These are phyloP conservation scores for Calonectria pteridis DNA, from an alignment of 2,329 filamentous ascomycete genomes.

Conservation along the genomic window DNA sequence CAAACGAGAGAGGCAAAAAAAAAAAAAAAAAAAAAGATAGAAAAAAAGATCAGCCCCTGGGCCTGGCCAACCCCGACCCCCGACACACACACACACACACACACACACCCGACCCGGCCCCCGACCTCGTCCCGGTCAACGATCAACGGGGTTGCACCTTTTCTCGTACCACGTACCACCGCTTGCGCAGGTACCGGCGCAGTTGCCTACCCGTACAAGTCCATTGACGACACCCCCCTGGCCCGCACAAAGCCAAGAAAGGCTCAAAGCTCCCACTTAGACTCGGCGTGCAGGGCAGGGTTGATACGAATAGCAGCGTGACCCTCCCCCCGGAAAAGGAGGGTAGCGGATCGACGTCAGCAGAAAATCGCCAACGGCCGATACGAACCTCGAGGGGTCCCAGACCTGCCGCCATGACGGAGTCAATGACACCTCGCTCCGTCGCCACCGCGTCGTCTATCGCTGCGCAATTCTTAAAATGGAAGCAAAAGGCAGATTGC, in stretches of 20 bases:
- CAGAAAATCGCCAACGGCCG: conserved; percentile 23
- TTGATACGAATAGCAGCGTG: conserved; percentile 27
- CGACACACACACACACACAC: background rate
- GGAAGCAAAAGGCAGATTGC: background rate
- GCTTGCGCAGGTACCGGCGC: conserved; percentile 43
- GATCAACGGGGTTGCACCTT: conserved; percentile 24
- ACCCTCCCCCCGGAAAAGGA: conserved; percentile 10
- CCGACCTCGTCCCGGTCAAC: conserved; percentile 23
- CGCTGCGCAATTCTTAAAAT: background rate
- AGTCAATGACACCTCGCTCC: conserved; percentile 22
- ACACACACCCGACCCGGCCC: background rate
- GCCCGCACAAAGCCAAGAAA: background rate
- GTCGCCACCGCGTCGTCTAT: background rate
- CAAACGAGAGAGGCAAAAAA: background rate
- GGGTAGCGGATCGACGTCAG: conserved; percentile 27
- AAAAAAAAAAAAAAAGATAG: background rate
- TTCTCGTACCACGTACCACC: conserved; percentile 33
- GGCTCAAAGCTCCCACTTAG: background rate
- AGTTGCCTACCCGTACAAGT: conserved; percentile 25
- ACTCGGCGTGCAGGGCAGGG: conserved; percentile 17
- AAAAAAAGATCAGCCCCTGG: background rate
- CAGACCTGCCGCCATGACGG: conserved; percentile 19
- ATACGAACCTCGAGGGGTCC: conserved; percentile 25
- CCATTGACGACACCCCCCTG: conserved; percentile 28
- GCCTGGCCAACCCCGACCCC: background rate